Evolutionary conservation across 164 flowering plant genomes (phyloP), one percentile per base, ranked within the genome.

Genomic region (Akebia trifoliata): DNA sequence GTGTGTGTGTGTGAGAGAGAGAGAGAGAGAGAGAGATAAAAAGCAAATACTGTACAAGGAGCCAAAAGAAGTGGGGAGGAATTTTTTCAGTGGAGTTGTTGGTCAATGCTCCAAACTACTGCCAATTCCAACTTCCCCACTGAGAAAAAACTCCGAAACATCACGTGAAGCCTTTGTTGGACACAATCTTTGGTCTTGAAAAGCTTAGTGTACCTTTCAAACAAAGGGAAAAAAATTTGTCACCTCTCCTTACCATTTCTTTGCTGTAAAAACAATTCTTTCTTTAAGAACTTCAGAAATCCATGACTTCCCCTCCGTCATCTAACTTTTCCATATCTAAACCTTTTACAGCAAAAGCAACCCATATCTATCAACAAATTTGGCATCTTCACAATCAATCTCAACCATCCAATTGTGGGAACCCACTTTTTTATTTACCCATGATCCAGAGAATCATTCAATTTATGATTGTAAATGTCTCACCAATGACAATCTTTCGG

Each of bases 161-260:
- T 70, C 80, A 78, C 78, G 79, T 81, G 79, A 75, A 76, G 66
- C 29, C 65, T 51, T 60, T 56, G 71, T 56, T 63, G 50, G 69
- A 51, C 77, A 73, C 70, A 61, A 71, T 69, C 65, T 58, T 57
- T 39, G n/a, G 57, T 49, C 76, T 49, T 42, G 53, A 67, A 69
- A 71, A 69, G 61, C 59, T 65, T 14, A 61, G 15, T 68, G 68
- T 65, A 53, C 67, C 32, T 51, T 50, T 50, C 32, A 65, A 54
- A 53, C 36, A 53, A 53, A 35, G 28, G 44, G 36, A 66, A 56
- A 58, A 59, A 68, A 62, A 22, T 42, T 38, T 32, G 42, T 34
- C 57, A 52, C 48, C 55, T 46, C 61, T 55, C 21, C 54, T 21
- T 54, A 7, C 44, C 8, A 45, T 66, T 59, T 68, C 61, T 55